Conservation (phyloP, 2,329 filamentous ascomycete genomes). For the Sphaerulina vaccinii region DNA sequence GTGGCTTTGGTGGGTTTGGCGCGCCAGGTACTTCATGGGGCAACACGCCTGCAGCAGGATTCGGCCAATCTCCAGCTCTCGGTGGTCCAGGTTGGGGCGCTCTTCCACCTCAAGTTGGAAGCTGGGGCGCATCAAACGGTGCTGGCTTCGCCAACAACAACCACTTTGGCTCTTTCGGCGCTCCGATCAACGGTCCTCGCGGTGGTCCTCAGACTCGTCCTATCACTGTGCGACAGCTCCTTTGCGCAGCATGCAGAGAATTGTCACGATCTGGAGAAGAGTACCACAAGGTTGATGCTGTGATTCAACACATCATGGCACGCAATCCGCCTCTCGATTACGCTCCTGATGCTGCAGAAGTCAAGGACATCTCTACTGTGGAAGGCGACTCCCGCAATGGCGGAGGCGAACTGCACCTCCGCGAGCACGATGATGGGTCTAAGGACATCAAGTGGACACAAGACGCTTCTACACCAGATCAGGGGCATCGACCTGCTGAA, state of each 20-base stretch:
- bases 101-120: slow-evolving; percentile 32
- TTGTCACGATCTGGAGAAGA: slow-evolving; percentile 54
- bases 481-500: slow-evolving; percentile 27
- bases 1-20: slow-evolving; percentile 30
- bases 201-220: slow-evolving; percentile 48
- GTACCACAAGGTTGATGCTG: slow-evolving; percentile 67
- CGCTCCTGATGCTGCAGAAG: slow-evolving; percentile 61
- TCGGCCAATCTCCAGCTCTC: slow-evolving; percentile 39
- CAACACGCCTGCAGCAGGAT: slow-evolving; percentile 44
- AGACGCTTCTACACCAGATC: slow-evolving; percentile 31
- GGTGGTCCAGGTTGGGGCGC: slow-evolving; percentile 42
- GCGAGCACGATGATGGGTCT: slow-evolving; percentile 44
- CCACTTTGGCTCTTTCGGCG: slow-evolving; percentile 28
- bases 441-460: slow-evolving; percentile 47
- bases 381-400: slow-evolving; percentile 84
- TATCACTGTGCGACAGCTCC: slow-evolving; percentile 67
- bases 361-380: slow-evolving; percentile 84
- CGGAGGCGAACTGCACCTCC: slow-evolving; percentile 79
- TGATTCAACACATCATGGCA: slow-evolving; percentile 64
- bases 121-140: slow-evolving; percentile 39
- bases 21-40: slow-evolving; percentile 42
- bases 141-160: slow-evolving; percentile 51
- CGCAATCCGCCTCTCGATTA: slow-evolving; percentile 56
- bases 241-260: slow-evolving; percentile 75
- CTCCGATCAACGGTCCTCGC: slow-evolving; percentile 45